Conservation (phyloP, 2,329 filamentous ascomycete genomes). For the Xylaria multiplex region DNA sequence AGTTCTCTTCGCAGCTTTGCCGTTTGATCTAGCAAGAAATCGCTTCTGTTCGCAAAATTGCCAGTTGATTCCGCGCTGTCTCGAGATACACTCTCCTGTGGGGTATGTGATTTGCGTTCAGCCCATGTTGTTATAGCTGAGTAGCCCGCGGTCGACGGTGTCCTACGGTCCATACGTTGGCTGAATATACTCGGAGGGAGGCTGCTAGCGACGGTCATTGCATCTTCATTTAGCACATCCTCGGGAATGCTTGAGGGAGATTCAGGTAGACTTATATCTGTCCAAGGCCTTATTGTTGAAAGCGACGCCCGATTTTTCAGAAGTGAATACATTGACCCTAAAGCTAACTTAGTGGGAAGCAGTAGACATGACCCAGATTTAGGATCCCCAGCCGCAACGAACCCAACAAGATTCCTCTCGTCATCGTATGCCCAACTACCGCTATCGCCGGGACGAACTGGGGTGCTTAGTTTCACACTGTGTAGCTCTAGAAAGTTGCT, state of each 20-base stretch:
- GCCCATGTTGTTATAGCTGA: conserved; percentile 1
- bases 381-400: conserved; percentile 32
- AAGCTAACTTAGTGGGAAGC: conserved; percentile 11
- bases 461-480: conserved; percentile 16
- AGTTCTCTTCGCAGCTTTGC: conserved; percentile 14
- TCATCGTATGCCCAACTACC: conserved; percentile 32
- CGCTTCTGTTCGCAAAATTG: conserved; percentile 1
- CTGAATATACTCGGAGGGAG: conserved; percentile 29
- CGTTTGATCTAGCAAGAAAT: conserved; percentile 21
- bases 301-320: neutral
- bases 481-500: conserved; percentile 27
- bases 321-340: conserved; percentile 10
- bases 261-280: neutral
- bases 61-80: neutral
- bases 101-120: neutral
- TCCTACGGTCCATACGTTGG: conserved; percentile 16
- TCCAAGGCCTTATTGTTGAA: neutral
- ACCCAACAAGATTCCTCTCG: conserved; percentile 16
- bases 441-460: conserved; percentile 27
- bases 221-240: conserved; percentile 13
- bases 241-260: neutral
- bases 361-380: conserved; percentile 29
- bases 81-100: neutral
- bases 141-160: conserved; percentile 13
- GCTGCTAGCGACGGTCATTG: conserved; percentile 25